phyloP scores from a whole-genome alignment of 2,329 filamentous ascomycete genomes.

The Epichloe brachyelytri region DNA sequence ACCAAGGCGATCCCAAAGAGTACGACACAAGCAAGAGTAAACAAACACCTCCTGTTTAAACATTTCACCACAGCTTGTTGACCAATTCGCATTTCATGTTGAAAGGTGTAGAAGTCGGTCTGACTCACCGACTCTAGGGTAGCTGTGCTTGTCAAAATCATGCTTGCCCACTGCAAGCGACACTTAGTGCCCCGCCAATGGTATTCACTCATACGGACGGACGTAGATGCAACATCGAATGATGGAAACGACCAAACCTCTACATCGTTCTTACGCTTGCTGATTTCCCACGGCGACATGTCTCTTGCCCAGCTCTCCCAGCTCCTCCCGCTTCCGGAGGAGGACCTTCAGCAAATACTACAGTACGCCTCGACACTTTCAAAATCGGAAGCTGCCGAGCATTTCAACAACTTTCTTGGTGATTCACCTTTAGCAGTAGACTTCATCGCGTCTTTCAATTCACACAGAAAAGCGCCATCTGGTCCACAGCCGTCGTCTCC shows the following conservation, averaged over 20 bases:
- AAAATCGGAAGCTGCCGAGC: slow-evolving; percentile 64
- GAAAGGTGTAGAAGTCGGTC: not conserved
- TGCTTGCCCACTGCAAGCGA: not conserved
- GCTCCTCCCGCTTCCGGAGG: slow-evolving; percentile 73
- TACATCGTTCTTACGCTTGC: not conserved
- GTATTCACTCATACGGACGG: not conserved
- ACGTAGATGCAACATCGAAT: not conserved
- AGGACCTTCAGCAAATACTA: slow-evolving; percentile 72
- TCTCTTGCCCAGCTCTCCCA: slow-evolving; percentile 57
- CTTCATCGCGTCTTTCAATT: slow-evolving; percentile 73
- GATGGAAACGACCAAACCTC: not conserved
- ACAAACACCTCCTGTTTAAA: no score
- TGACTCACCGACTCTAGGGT: not conserved
- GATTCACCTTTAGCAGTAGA: slow-evolving; percentile 66
- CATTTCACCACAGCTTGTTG: no score
- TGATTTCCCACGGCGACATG: slow-evolving; percentile 23
- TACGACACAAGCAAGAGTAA: no score
- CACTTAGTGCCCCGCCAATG: not conserved
- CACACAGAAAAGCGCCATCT: slow-evolving; percentile 35
- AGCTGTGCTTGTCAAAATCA: not conserved
- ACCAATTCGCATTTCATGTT: not conserved
- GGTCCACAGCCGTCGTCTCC: slow-evolving; percentile 3
- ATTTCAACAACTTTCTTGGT: slow-evolving; percentile 79
- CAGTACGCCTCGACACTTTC: slow-evolving; percentile 69
- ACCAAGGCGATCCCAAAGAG: no score